Conservation (phyloP, 2,329 filamentous ascomycete species). For the Verticillium nonalfalfae region DNA sequence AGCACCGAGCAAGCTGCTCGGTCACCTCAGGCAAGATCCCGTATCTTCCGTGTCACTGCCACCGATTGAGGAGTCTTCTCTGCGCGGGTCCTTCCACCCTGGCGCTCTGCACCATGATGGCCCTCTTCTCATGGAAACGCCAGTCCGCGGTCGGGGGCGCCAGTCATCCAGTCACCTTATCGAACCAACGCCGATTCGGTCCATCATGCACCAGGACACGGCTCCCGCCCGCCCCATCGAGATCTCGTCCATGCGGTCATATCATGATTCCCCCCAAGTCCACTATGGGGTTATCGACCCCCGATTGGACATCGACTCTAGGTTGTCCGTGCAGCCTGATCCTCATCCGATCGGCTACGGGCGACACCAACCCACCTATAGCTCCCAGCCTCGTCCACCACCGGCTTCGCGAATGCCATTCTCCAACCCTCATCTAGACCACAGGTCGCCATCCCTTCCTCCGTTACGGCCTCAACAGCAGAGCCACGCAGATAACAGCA, state of each 20-base stretch:
- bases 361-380: neutral
- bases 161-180: neutral
- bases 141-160: neutral
- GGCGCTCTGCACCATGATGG: neutral
- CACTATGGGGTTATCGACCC: neutral
- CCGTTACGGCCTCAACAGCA: slow-evolving; percentile 7
- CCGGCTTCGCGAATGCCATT: slow-evolving; percentile 10
- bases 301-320: neutral
- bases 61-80: neutral
- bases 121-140: neutral
- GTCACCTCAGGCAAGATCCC: neutral
- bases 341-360: neutral
- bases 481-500: neutral
- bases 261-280: neutral
- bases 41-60: neutral
- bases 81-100: neutral
- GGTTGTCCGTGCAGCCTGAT: neutral
- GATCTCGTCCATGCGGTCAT: slow-evolving; percentile 7
- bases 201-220: neutral
- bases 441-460: slow-evolving; percentile 9
- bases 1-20: neutral
- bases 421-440: slow-evolving; percentile 7
- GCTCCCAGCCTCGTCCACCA: neutral
- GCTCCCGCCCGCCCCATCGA: slow-evolving; percentile 9
- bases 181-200: neutral